A percentile compares a stretch with the other conserved stretches of the same genome.
These are phyloP conservation scores for Pyrenophora seminiperda DNA, from an alignment of 2,329 filamentous ascomycete species.

Conservation along the genomic window DNA sequence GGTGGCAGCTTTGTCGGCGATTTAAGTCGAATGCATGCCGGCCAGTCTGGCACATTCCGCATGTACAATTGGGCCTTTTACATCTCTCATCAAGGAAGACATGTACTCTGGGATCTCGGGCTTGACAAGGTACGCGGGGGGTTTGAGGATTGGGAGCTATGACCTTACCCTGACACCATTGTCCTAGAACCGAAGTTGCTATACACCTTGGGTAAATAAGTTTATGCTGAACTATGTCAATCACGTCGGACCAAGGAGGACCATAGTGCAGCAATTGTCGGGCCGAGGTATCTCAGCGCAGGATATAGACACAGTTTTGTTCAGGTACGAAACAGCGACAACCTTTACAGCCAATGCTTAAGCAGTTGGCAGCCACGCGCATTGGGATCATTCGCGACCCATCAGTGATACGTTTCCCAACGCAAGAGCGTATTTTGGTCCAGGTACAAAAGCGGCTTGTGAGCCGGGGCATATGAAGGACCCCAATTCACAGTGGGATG, in stretches of 20 bases:
- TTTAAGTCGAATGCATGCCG: conserved; percentile 35
- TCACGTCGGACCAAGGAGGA: conserved; percentile 35
- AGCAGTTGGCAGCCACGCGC: conserved; percentile 34
- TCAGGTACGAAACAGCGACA: conserved; percentile 27
- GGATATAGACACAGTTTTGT: conserved; percentile 36
- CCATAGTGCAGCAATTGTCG: conserved; percentile 35
- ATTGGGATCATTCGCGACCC: conserved; percentile 43
- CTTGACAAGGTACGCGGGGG: conserved; percentile 33
- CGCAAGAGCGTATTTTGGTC: conserved; percentile 39
- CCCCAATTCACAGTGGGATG: conserved; percentile 38
- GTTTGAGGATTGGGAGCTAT: neutral
- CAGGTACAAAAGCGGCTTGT: conserved; percentile 35
- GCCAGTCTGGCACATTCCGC: conserved; percentile 32
- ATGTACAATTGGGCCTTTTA: conserved; percentile 47
- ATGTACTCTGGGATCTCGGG: conserved; percentile 43
- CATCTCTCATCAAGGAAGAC: conserved; percentile 30
- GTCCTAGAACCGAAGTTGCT: conserved; percentile 35
- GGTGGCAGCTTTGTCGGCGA: conserved; percentile 43
- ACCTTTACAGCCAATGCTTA: neutral
- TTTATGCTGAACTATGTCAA: conserved; percentile 36
- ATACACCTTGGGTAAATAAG: conserved; percentile 43
- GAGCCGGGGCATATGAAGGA: conserved; percentile 40
- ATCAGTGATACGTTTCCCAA: conserved; percentile 37
- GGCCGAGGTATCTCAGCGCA: conserved; percentile 27
- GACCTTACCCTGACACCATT: neutral